These are phyloP conservation scores for Aspergillus novoparasiticus DNA, from an alignment of 2,329 filamentous ascomycete genomes.

Conservation along the genomic window DNA sequence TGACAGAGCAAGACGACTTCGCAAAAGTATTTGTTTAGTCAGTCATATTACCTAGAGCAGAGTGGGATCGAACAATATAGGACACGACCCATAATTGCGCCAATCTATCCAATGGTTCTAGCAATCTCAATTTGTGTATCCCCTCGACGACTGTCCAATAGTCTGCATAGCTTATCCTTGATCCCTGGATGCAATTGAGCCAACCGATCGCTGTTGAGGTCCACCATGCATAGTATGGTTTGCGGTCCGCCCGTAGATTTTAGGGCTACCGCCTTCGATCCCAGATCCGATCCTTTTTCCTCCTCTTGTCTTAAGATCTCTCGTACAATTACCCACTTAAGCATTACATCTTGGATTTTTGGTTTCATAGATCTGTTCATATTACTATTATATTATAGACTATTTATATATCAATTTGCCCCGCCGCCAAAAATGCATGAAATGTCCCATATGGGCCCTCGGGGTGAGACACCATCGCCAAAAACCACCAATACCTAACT, in stretches of 20 bases:
- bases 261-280: conserved; percentile 13
- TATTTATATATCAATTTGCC: not conserved
- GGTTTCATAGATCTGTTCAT: not conserved
- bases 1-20: not conserved
- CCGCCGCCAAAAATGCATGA: conserved; percentile 37
- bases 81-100: not conserved
- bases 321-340: conserved; percentile 1
- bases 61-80: not conserved
- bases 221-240: not conserved
- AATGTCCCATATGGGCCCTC: conserved; percentile 45
- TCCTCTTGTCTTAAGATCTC: not conserved
- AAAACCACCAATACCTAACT: conserved; percentile 5
- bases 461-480: conserved; percentile 32
- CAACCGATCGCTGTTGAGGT: not conserved
- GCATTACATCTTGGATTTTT: conserved; percentile 1
- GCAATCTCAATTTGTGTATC: not conserved
- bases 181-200: not conserved
- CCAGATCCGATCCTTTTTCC: conserved; percentile 12
- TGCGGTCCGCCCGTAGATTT: conserved; percentile 8
- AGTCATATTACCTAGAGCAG: not conserved
- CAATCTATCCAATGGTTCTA: not conserved
- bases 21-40: not conserved
- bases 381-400: not conserved
- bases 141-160: not conserved
- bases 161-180: not conserved